These are phyloP conservation scores for Tetrapisispora taiwanensis DNA, from an alignment of 805 yeast genomes.

Conservation along the genomic window DNA sequence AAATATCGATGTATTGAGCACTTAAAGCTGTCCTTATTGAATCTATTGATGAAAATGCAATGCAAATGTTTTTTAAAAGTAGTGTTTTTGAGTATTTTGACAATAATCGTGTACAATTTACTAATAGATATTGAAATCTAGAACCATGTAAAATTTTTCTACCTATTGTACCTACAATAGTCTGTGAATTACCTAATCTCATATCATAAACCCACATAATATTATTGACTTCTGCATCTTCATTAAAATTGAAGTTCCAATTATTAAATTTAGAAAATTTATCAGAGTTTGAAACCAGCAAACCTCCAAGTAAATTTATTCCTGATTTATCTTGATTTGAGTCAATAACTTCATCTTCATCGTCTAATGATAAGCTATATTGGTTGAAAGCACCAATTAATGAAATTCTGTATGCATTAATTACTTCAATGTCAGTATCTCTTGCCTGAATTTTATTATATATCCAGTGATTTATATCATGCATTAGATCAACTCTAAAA, in stretches of 20 bases:
- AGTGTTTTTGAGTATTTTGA: conserved; percentile 14
- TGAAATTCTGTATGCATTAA: conserved; percentile 15
- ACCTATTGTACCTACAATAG: conserved; percentile 8
- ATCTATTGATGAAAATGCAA: conserved; percentile 21
- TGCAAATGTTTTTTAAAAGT: conserved; percentile 15
- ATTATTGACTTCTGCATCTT: conserved; percentile 8
- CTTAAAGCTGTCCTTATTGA: conserved; percentile 47
- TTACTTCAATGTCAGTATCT: conserved; percentile 4
- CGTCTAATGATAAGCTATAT: conserved; percentile 9
- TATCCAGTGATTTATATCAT: conserved; percentile 20
- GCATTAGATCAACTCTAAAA: conserved; percentile 17
- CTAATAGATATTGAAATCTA: conserved; percentile 32
- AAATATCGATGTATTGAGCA: conserved; percentile 68
- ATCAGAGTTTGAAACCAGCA: conserved; percentile 20
- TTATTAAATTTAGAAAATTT: conserved; percentile 16
- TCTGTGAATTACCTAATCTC: conserved; percentile 12
- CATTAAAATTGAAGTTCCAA: conserved; percentile 16
- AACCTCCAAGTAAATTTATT: conserved; percentile 24
- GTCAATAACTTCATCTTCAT: conserved; percentile 5
- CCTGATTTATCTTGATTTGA: conserved; percentile 10
- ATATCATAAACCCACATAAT: conserved; percentile 18
- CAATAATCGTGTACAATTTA: conserved; percentile 13
- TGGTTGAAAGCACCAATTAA: conserved; percentile 19
- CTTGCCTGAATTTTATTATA: conserved; percentile 9
- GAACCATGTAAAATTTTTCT: conserved; percentile 31